Evolutionary conservation across 208 protist genomes (phyloP), one percentile per base, ranked within the genome.

Genomic region (Acanthamoeba royreba): DNA sequence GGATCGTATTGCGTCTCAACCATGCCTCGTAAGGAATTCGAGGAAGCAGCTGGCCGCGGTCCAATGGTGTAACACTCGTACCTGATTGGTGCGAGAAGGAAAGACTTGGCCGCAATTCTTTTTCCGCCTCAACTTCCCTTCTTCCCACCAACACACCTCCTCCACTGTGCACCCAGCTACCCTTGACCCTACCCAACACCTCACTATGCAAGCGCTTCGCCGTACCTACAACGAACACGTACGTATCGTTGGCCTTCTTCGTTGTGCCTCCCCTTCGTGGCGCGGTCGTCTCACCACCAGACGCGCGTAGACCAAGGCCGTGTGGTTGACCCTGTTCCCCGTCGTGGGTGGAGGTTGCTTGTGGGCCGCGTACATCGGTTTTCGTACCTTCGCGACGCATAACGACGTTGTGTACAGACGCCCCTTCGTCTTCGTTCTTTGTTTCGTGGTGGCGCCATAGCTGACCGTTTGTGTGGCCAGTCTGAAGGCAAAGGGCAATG

Each of bases 211-310:
- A 35, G 43, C 42, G 1, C 38, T 83, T 17, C 72, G 72, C 19
- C 72, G 72, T 17, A 52, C 72, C 72, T 83, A 83, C 72, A 83
- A 83, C 22, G 72, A 83, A 47, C 22, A 83, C 72, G 72, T 83
- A 83, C 43, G 42, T 52, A 4, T n/a, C n/a, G n/a, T 33, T 55
- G 49, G 49, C 49, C 19, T 55, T 19, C n/a, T n/a, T n/a, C n/a
- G n/a, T n/a, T n/a, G n/a, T n/a, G 15, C 19, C n/a, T 38, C 13
- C 42, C 5, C 5, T 19, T 55, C 9, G 49, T 55, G 49, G 49
- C 49, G 49, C 49, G 9, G 49, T n/a, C n/a, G 7, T 69, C 58
- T 69, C 25, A 69, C 25, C 13, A 31, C 7, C 5, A 31, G 19
- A 17, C 33, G 25, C n/a, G 22, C 17, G 52, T 43, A 83, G 72